Base-by-base conservation (phyloP, 805 yeast species). In the Huiozyma naganishii region DNA sequence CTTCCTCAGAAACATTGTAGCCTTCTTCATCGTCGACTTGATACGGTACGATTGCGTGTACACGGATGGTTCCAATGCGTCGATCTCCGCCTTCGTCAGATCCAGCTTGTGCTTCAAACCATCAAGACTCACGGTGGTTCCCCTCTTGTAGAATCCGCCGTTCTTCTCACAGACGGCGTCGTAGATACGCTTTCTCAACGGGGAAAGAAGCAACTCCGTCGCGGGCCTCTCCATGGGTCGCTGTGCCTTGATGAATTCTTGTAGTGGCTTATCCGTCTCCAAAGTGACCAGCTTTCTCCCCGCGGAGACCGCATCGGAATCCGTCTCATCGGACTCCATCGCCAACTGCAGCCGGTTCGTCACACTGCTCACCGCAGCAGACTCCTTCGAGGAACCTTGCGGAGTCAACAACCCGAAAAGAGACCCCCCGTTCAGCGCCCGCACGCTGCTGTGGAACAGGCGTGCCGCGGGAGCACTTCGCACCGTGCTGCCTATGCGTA, bases 11-110 rank as follows among this genome's bases (percentile, higher is more conserved):
- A 87, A 83, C 35, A 79, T 69, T 8, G 86, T 86, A 38, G 92
- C 86, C 66, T 90, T 90, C 66, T 90, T 90, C 70, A 82, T 76
- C 6, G 95, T 80, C n/a, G 89, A 76, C 62, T 86, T 86, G 53
- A 89, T 73, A 64, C 97, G 75, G 69, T 72, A 80, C 8, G 95
- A 83, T 60, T 82, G 74, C 45, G 84, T 65, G 64, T 79, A 87
- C n/a, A 90, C 75, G 9, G 92, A 79, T 27, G 97, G 97, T 63
- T 88, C 96, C 47, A 90, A 70, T 2, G 80, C 75, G 43, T 81
- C 83, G 44, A 86, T 77, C 61, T 88, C 95, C 44, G 74, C 72
- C 35, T 67, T 66, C 4, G 77, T 67, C 42, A 90, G 70, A 32
- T 70, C 65, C 48, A 90, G 66, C 50, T 70, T 73, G 64, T 77